Percentiles rank a stretch among this genome's conserved stretches.
These are phyloP conservation scores for Verruconis gallopava DNA, from an alignment of 2,329 filamentous ascomycete genomes.

Conservation along the genomic window DNA sequence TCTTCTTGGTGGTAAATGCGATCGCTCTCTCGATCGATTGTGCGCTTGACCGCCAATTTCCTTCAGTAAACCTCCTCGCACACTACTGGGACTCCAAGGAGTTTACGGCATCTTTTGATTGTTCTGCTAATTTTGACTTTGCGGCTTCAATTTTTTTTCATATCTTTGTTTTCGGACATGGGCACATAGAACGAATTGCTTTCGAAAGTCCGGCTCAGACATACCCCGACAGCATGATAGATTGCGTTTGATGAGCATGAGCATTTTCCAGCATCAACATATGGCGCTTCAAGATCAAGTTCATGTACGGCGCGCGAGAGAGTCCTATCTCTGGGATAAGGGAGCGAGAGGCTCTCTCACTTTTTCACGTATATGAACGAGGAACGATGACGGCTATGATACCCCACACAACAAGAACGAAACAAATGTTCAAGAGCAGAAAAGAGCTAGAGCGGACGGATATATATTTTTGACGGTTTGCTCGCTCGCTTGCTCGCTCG, in stretches of 20 bases:
- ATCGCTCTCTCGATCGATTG: conserved; percentile 6
- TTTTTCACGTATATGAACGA: background rate
- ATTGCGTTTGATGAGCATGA: conserved; percentile 33
- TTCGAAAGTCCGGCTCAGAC: conserved; percentile 27
- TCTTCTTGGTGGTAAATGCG: conserved; percentile 8
- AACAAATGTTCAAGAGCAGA: no score
- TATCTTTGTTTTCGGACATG: conserved; percentile 12
- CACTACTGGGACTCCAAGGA: conserved; percentile 14
- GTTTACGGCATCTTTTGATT: conserved; percentile 11
- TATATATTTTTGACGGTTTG: no score
- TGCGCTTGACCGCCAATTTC: background rate
- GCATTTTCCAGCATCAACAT: conserved; percentile 6
- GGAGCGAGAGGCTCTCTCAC: no score
- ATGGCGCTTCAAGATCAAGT: conserved; percentile 2
- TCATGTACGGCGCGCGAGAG: background rate
- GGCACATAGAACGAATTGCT: conserved; percentile 11
- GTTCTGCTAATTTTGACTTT: background rate
- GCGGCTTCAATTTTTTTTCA: conserved; percentile 13
- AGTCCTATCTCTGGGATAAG: no score
- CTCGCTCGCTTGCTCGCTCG: no score
- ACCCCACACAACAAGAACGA: background rate
- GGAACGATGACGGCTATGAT: conserved; percentile 1
- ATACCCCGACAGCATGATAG: conserved; percentile 39
- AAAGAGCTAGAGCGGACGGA: background rate
- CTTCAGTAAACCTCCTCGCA: background rate